Base-by-base conservation (phyloP, 768 basidiomycete species). In the Inosperma sp. region DNA sequence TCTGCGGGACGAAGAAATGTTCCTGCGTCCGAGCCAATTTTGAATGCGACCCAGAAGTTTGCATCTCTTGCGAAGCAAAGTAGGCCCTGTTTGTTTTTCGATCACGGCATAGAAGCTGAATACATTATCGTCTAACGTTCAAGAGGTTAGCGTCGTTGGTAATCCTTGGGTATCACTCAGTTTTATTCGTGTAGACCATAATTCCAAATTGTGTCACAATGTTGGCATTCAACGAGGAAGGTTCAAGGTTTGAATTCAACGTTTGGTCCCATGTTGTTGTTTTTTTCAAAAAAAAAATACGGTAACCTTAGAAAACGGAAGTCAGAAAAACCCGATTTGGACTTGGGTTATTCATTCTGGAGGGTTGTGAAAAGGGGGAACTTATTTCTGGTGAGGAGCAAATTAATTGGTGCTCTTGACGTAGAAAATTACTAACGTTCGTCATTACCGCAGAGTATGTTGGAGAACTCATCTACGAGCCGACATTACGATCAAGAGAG, bases 371-470 rank as follows among this genome's bases (percentile, higher is more conserved):
- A 36, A 59, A 65, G 44, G 71, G 68, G 16, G 81, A 83, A 16
- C 60, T 83, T 26, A 73, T 83, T 42, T 59, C 69, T 54, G 80
- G 82, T 79, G 48, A 19, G 57, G 50, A 30, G n/a, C n/a, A n/a
- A 21, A 19, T 9, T 4, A 14, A 29, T 29, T n/a, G n/a, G n/a
- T n/a, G n/a, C n/a, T n/a, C n/a, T n/a, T n/a, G n/a, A n/a, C n/a
- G n/a, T n/a, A n/a, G n/a, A n/a, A n/a, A n/a, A n/a, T n/a, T n/a
- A n/a, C n/a, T n/a, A n/a, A n/a, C n/a, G n/a, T n/a, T n/a, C n/a
- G n/a, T n/a, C n/a, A n/a, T n/a, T n/a, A n/a, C n/a, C n/a, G n/a
- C 39, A 87, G 87, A 88, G 65, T 88, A 88, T 52, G 62, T 76
- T 4, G 86, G 86, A 2, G 84, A 88, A 63, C 55, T 82, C 16